Conservation (phyloP, 2,329 filamentous ascomycete species). For the Alternaria dauci region DNA sequence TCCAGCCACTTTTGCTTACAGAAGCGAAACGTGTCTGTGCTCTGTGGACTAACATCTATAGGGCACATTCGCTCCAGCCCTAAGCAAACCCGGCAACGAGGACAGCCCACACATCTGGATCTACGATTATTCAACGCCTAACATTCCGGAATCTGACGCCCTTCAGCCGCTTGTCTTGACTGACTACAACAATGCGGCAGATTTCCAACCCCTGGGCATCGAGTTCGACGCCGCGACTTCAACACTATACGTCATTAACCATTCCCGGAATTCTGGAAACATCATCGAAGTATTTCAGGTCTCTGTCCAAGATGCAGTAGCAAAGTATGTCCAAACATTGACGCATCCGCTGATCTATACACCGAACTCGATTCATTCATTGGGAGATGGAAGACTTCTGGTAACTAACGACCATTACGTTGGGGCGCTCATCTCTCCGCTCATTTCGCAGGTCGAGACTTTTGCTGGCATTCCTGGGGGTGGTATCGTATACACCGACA, state of each 20-base stretch:
- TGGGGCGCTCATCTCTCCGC: slow-evolving; percentile 28
- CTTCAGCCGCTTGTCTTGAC: slow-evolving; percentile 38
- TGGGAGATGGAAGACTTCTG: slow-evolving; percentile 45
- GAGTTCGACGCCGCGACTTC: slow-evolving; percentile 46
- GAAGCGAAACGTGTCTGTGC: neutral
- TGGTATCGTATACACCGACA: slow-evolving; percentile 48
- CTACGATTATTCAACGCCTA: slow-evolving; percentile 48
- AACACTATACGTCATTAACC: slow-evolving; percentile 53
- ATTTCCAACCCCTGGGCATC: slow-evolving; percentile 56
- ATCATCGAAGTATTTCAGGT: slow-evolving; percentile 46
- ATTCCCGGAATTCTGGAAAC: slow-evolving; percentile 44
- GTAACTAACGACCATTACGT: slow-evolving; percentile 57
- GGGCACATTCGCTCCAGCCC: slow-evolving; percentile 40
- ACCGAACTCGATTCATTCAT: slow-evolving; percentile 52
- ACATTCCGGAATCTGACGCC: slow-evolving; percentile 22
- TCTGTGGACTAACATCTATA: slow-evolving; percentile 9
- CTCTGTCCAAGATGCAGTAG: slow-evolving; percentile 27
- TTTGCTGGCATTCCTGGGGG: slow-evolving; percentile 50
- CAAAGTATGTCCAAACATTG: slow-evolving; percentile 43
- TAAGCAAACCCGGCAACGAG: slow-evolving; percentile 16
- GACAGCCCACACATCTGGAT: slow-evolving; percentile 48
- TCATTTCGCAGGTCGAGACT: slow-evolving; percentile 51
- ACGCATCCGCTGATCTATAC: slow-evolving; percentile 44
- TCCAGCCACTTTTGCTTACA: neutral
- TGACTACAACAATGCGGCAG: slow-evolving; percentile 32